Evolutionary conservation across 352 stramenopile genomes (phyloP).

Genomic region (Phytophthora megakarya): DNA sequence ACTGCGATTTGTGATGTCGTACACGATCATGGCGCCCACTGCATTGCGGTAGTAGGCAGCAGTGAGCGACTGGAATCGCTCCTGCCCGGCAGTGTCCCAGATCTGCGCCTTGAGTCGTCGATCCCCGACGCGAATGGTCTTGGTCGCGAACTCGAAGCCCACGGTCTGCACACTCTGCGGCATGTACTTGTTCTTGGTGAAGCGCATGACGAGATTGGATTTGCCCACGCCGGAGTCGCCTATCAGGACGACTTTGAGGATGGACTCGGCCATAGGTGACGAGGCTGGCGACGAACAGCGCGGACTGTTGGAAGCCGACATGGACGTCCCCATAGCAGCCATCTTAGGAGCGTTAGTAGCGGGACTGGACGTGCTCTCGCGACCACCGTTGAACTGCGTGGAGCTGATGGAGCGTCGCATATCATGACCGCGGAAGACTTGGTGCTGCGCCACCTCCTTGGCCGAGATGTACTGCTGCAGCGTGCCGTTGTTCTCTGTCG

Average conservation of each 20-base stretch:
- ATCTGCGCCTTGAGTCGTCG: conserved; percentile 89
- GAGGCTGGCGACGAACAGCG: conserved; percentile 44
- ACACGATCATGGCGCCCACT: conserved; percentile 92
- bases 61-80: conserved; percentile 92
- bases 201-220: conserved; percentile 87
- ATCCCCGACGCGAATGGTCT: conserved; percentile 84
- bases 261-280: conserved; percentile 46
- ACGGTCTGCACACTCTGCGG: conserved; percentile 79
- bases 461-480: conserved; percentile 67
- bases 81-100: conserved; percentile 89
- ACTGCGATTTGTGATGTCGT: conserved; percentile 90
- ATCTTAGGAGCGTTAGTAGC: neutral
- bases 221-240: conserved; percentile 89
- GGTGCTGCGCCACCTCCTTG: conserved; percentile 70
- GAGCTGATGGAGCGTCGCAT: conserved; percentile 54
- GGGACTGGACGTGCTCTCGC: conserved; percentile 11
- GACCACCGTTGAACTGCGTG: conserved; percentile 26
- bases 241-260: conserved; percentile 90
- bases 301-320: conserved; percentile 54
- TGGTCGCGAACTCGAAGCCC: conserved; percentile 89
- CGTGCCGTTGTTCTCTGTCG: conserved; percentile 11
- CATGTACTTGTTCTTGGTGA: conserved; percentile 91
- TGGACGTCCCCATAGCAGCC: conserved; percentile 35
- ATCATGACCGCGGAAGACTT: conserved; percentile 35
- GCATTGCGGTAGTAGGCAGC: conserved; percentile 93